Evolutionary conservation across 768 basidiomycete genomes (phyloP).

Genomic region (Neoboletus subvelutipes): DNA sequence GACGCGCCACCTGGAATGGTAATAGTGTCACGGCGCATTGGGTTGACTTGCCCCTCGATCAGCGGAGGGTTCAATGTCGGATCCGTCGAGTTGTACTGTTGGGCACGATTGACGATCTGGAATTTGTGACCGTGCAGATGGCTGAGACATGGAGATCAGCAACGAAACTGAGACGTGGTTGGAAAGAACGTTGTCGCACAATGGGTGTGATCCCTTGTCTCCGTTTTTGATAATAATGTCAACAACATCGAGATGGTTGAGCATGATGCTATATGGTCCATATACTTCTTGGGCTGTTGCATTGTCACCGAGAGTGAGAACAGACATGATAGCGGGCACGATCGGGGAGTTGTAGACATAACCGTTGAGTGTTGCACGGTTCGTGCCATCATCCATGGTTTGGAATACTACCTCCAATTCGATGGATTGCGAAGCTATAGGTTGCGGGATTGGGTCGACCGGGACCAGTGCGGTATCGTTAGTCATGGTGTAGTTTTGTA

Average conservation of each 20-base stretch:
- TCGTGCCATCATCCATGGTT: conserved; percentile 84
- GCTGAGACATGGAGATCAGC: conserved; percentile 41
- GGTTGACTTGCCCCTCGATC: conserved; percentile 77
- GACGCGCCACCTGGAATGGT: conserved; percentile 67
- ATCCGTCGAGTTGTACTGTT: conserved; percentile 73
- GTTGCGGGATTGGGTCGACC: conserved; percentile 48
- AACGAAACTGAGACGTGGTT: neutral
- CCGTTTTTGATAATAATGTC: conserved; percentile 75
- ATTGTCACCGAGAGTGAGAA: conserved; percentile 71
- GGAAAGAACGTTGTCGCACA: conserved; percentile 47
- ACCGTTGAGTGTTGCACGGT: conserved; percentile 74
- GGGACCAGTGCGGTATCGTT: conserved; percentile 74
- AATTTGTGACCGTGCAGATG: conserved; percentile 90
- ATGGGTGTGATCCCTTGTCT: conserved; percentile 79
- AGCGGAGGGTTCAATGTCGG: conserved; percentile 77
- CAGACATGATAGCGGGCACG: conserved; percentile 77
- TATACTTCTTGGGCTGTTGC: conserved; percentile 70
- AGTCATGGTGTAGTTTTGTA: conserved; percentile 59
- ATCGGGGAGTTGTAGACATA: conserved; percentile 67
- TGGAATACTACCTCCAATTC: conserved; percentile 76
- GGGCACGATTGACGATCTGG: conserved; percentile 72
- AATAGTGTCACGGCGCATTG: conserved; percentile 89
- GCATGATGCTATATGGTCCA: conserved; percentile 73
- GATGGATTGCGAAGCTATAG: conserved; percentile 53
- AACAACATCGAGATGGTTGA: conserved; percentile 73